phyloP scores from a whole-genome alignment of 495 filamentous ascomycete genomes.

The Penicillium simplicissimum region DNA sequence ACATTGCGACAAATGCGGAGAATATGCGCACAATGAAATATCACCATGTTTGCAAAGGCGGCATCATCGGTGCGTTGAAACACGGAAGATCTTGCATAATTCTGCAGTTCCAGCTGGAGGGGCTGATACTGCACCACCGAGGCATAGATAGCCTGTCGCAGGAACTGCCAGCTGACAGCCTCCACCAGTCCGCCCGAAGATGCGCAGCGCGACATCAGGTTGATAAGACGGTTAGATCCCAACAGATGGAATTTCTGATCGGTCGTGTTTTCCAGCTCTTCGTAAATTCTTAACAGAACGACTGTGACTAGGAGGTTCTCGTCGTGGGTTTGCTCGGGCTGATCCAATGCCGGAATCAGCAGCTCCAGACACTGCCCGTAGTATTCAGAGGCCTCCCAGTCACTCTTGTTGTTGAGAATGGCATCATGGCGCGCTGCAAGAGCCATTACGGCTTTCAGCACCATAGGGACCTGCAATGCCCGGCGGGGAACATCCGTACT shows the following conservation, averaged over 20 bases:
- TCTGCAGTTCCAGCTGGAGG: conserved; percentile 36
- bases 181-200: conserved; percentile 42
- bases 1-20: conserved; percentile 32
- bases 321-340: conserved; percentile 32
- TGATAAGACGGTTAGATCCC: conserved; percentile 40
- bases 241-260: conserved; percentile 42
- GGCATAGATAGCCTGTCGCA: conserved; percentile 45
- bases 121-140: conserved; percentile 40
- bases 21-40: conserved; percentile 41
- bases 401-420: conserved; percentile 30
- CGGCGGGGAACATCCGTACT: conserved; percentile 36
- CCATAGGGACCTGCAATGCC: conserved; percentile 36
- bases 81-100: conserved; percentile 38
- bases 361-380: conserved; percentile 40
- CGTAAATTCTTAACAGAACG: conserved; percentile 40
- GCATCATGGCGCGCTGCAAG: conserved; percentile 40
- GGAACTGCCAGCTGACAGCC: conserved; percentile 44
- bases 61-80: conserved; percentile 39
- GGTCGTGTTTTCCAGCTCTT: conserved; percentile 36
- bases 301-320: conserved; percentile 41
- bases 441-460: conserved; percentile 37
- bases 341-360: conserved; percentile 33
- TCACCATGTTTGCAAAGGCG: conserved; percentile 36
- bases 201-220: conserved; percentile 38
- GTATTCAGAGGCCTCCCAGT: conserved; percentile 42